Conservation (phyloP, 768 basidiomycete genomes). For the Tricholoma hemisulphureum region DNA sequence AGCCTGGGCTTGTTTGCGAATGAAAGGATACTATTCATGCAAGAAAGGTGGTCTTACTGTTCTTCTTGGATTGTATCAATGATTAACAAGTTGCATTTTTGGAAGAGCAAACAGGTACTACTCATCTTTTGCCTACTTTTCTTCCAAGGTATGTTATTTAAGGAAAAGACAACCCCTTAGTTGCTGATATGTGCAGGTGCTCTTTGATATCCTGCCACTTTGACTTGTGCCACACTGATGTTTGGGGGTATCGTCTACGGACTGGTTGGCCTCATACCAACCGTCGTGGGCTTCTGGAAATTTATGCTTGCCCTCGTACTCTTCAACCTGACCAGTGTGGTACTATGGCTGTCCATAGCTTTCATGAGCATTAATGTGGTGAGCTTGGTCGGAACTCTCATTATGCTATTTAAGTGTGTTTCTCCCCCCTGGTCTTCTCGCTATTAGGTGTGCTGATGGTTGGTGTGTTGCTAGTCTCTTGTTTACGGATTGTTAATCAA, state of each 20-base stretch:
- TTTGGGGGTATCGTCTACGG: slow-evolving; percentile 96
- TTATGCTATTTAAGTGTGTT: slow-evolving; percentile 98
- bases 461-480: too few relatives aligned
- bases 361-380: slow-evolving; percentile 86
- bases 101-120: slow-evolving; percentile 98
- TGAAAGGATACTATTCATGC: slow-evolving; percentile 94
- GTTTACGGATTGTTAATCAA: slow-evolving; percentile 95
- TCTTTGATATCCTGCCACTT: slow-evolving; percentile 95
- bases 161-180: too few relatives aligned
- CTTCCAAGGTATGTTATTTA: slow-evolving; percentile 66
- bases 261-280: slow-evolving; percentile 91
- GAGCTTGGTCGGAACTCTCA: slow-evolving; percentile 87
- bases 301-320: slow-evolving; percentile 94
- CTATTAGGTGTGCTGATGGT: too few relatives aligned
- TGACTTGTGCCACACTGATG: slow-evolving; percentile 90
- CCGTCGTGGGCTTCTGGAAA: slow-evolving; percentile 92
- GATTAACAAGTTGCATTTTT: neutral
- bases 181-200: slow-evolving; percentile 50
- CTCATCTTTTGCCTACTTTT: slow-evolving; percentile 93
- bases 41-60: slow-evolving; percentile 67
- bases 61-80: too few relatives aligned
- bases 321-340: slow-evolving; percentile 93
- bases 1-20: slow-evolving; percentile 93
- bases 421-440: slow-evolving; percentile 2
- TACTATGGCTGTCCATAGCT: slow-evolving; percentile 86